Percentiles rank a stretch among this genome's conserved stretches.
Conservation (phyloP, 768 basidiomycete genomes). For the Boletus tylopilopsis region DNA sequence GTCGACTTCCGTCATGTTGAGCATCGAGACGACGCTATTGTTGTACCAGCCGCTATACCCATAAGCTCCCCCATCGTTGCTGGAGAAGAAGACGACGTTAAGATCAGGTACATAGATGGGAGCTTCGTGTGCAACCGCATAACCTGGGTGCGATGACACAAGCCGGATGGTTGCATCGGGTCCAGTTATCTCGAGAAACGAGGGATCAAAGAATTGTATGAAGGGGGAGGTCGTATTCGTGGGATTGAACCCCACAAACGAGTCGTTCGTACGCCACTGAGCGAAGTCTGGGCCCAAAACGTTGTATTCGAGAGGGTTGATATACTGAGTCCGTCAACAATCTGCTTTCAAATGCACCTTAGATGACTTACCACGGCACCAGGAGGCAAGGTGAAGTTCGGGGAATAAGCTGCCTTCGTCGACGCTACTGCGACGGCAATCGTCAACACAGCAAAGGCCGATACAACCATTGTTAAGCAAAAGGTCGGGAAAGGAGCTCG, state of each 20-base stretch:
- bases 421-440: conserved; percentile 1
- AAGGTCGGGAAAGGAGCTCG: background rate
- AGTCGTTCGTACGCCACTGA: conserved; percentile 34
- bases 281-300: conserved; percentile 45
- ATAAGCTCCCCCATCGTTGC: conserved; percentile 62
- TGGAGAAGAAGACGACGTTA: conserved; percentile 71
- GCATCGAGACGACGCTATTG: conserved; percentile 60
- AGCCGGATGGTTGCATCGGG: conserved; percentile 50
- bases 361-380: conserved; percentile 18
- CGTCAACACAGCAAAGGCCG: background rate
- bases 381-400: conserved; percentile 10
- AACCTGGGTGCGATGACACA: conserved; percentile 57
- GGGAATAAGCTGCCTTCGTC: background rate
- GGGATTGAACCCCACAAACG: conserved; percentile 52
- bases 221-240: conserved; percentile 55
- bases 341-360: background rate
- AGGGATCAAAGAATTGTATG: conserved; percentile 52
- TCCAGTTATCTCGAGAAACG: conserved; percentile 62
- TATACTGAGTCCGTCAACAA: conserved; percentile 33
- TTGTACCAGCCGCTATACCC: conserved; percentile 61
- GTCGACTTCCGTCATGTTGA: conserved; percentile 56
- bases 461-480: conserved; percentile 1
- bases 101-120: conserved; percentile 63
- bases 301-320: conserved; percentile 48
- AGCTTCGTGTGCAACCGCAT: conserved; percentile 78